Conservation (phyloP, 768 basidiomycete species). For the Auriscalpium microsporum region DNA sequence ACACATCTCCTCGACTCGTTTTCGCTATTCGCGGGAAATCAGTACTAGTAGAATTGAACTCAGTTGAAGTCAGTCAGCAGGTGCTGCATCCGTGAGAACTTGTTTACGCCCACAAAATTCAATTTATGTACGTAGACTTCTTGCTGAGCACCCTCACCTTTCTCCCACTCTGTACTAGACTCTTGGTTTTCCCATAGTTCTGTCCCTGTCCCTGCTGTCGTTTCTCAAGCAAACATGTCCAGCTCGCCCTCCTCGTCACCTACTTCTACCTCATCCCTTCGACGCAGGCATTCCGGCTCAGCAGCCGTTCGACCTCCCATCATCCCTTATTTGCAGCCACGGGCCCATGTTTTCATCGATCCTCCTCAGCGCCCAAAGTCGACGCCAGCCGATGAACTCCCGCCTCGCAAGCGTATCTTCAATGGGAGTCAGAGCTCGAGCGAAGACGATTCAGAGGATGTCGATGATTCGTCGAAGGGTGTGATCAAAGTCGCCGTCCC, state of each 20-base stretch:
- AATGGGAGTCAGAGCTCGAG: constrained; percentile 9
- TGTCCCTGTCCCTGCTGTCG: no score
- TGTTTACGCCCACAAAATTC: no score
- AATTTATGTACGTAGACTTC: no score
- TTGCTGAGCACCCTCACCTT: no score
- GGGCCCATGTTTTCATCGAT: constrained; percentile 23
- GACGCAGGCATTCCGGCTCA: constrained; percentile 59
- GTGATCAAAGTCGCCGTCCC: constrained; percentile 27
- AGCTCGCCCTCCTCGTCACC: neutral
- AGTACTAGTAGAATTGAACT: no score
- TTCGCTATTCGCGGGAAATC: no score
- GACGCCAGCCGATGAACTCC: constrained; percentile 54
- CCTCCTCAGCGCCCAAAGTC: constrained; percentile 69
- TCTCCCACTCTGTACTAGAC: no score
- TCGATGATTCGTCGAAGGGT: constrained; percentile 30
- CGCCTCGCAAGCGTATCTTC: constrained; percentile 31
- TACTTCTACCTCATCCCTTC: constrained; percentile 14
- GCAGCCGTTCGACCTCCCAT: constrained; percentile 26
- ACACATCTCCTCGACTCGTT: no score
- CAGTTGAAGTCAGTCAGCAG: no score
- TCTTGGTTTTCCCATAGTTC: no score
- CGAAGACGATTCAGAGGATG: constrained; percentile 22
- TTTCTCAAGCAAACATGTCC: neutral
- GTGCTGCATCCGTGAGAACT: no score
- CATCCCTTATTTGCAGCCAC: constrained; percentile 12